Evolutionary conservation across 805 yeast genomes (phyloP).

Genomic region (Candida gorgasii): DNA sequence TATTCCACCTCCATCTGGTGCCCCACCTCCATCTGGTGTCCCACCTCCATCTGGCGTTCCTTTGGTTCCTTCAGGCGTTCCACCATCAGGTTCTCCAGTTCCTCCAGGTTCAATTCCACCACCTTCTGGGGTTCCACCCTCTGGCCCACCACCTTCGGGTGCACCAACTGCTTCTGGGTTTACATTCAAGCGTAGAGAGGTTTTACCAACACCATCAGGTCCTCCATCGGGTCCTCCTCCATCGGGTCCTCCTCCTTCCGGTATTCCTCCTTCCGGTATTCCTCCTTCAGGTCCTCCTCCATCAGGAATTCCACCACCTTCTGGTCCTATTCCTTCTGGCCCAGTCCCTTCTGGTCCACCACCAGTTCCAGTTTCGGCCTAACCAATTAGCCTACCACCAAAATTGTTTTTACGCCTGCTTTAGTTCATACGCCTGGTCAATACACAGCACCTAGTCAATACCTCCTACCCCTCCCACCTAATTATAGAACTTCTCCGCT

Average conservation of each 20-base stretch:
- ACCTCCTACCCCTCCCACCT: too few species aligned
- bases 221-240: neutral
- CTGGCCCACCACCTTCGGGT: neutral
- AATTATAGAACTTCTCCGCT: too few species aligned
- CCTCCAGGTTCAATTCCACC: neutral
- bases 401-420: too few species aligned
- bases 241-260: neutral
- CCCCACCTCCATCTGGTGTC: neutral
- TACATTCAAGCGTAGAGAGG: neutral
- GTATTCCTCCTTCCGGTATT: too few species aligned
- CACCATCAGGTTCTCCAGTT: neutral
- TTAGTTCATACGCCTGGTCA: too few species aligned
- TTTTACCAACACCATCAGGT: neutral
- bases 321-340: neutral
- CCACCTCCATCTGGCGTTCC: constrained; percentile 1
- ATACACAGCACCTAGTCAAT: too few species aligned
- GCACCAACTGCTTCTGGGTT: neutral
- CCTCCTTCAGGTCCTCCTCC: too few species aligned
- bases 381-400: neutral
- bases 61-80: neutral
- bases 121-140: neutral
- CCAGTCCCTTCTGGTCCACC: neutral
- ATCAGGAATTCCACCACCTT: too few species aligned
- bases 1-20: neutral
- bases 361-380: too few species aligned